Conservation (phyloP, 371 early-diverging fungal species). For the Smittium mucronatum region DNA sequence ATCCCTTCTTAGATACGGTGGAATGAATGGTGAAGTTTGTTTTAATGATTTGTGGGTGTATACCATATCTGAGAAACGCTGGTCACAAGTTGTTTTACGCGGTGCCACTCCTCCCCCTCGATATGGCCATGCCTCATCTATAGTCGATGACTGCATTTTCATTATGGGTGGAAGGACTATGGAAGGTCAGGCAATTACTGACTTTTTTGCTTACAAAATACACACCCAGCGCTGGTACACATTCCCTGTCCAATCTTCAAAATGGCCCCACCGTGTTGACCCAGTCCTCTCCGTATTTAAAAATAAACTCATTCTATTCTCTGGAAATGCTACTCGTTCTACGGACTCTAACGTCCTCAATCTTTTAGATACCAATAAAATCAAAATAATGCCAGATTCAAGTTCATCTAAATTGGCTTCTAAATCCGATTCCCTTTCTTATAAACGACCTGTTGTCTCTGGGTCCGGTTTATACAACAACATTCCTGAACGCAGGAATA, state of each 20-base stretch:
- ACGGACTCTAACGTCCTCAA: constrained; percentile 41
- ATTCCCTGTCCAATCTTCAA: constrained; percentile 55
- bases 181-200: constrained; percentile 45
- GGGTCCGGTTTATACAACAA: too few species aligned
- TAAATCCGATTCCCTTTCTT: background rate
- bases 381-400: constrained; percentile 48
- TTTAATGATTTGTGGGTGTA: constrained; percentile 66
- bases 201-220: constrained; percentile 59
- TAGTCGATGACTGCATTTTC: constrained; percentile 62
- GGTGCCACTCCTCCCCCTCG: constrained; percentile 54
- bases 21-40: constrained; percentile 48
- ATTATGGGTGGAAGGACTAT: constrained; percentile 56
- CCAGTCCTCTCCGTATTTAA: constrained; percentile 48
- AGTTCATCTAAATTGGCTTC: constrained; percentile 11
- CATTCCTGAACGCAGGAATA: too few species aligned
- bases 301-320: constrained; percentile 48
- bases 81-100: constrained; percentile 46
- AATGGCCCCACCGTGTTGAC: constrained; percentile 49
- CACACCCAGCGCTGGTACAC: constrained; percentile 52
- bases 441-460: too few species aligned
- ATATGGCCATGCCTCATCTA: constrained; percentile 46
- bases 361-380: constrained; percentile 59
- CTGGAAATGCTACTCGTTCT: constrained; percentile 42
- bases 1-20: constrained; percentile 64
- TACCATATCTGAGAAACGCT: constrained; percentile 40